Conservation (phyloP, 148 eudicot genomes). For the Nepenthes mirabilis region DNA sequence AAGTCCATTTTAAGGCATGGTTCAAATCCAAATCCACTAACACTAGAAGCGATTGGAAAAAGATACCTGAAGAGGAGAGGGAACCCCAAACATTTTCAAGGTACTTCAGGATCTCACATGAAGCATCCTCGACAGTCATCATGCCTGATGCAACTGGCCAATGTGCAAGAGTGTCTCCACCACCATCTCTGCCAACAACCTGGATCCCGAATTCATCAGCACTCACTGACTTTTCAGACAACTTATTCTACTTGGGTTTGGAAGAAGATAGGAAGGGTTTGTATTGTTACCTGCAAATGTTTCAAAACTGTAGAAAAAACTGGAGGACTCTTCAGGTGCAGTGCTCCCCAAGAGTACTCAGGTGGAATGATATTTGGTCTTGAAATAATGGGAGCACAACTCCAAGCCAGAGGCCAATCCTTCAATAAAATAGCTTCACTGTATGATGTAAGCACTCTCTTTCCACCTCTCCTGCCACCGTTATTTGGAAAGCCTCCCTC, state of each 20-base stretch:
- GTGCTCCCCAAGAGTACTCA: conserved; percentile 91
- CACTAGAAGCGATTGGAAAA: background rate
- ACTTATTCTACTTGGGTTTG: background rate
- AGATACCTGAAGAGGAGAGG: conserved; percentile 75
- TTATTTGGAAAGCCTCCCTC: conserved; percentile 87
- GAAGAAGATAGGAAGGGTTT: background rate
- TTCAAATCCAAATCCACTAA: background rate
- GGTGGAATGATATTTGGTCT: conserved; percentile 75
- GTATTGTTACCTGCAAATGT: conserved; percentile 58
- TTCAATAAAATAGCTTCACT: conserved; percentile 71
- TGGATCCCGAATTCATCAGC: conserved; percentile 13
- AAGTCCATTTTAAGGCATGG: background rate
- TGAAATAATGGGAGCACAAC: conserved; percentile 74
- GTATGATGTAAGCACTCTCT: conserved; percentile 79
- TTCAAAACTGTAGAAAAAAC: conserved; percentile 51
- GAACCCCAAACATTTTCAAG: conserved; percentile 80
- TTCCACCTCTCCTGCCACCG: conserved; percentile 79
- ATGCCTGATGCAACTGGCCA: conserved; percentile 69
- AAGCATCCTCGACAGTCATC: conserved; percentile 79
- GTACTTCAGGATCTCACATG: conserved; percentile 76
- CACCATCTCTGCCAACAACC: conserved; percentile 78
- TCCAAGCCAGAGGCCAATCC: conserved; percentile 99
- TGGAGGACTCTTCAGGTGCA: conserved; percentile 83
- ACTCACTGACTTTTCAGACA: background rate
- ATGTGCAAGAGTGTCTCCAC: conserved; percentile 95